Evolutionary conservation across 2,329 filamentous ascomycete genomes (phyloP).

Genomic region (Cadophora sp.): DNA sequence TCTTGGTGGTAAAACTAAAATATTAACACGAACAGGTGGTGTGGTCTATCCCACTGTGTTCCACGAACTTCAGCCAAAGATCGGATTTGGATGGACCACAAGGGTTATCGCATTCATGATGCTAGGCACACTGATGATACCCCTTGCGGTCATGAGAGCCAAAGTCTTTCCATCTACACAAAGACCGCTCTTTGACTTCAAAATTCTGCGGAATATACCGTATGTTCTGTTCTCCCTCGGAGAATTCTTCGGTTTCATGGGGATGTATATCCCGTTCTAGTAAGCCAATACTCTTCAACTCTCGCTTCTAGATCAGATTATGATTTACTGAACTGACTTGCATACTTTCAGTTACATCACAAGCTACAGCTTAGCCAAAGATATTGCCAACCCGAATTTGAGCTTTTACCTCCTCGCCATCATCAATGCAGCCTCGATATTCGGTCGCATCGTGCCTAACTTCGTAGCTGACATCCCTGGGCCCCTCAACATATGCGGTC

Average conservation of each 20-base stretch:
- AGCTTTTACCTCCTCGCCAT: constrained; percentile 32
- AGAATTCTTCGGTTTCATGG: constrained; percentile 45
- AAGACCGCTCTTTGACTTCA: constrained; percentile 31
- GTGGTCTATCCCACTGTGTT: constrained; percentile 54
- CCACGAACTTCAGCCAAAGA: constrained; percentile 47
- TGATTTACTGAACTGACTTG: not conserved
- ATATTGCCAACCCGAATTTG: constrained; percentile 47
- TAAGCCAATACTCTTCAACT: not conserved
- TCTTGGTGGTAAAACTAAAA: not conserved
- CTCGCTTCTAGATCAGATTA: not conserved
- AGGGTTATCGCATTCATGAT: constrained; percentile 54
- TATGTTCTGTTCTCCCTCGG: constrained; percentile 31
- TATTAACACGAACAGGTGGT: constrained; percentile 42
- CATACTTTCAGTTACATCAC: constrained; percentile 45
- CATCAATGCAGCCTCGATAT: constrained; percentile 50
- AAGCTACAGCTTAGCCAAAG: constrained; percentile 33
- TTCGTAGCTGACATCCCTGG: constrained; percentile 59
- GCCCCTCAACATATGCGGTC: constrained; percentile 53
- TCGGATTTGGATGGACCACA: constrained; percentile 54
- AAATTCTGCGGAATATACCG: constrained; percentile 37
- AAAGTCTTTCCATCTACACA: constrained; percentile 30
- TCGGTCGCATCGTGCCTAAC: constrained; percentile 61
- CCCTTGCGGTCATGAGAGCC: constrained; percentile 37
- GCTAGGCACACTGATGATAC: constrained; percentile 48
- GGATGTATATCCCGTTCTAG: constrained; percentile 60